These are phyloP conservation scores for Cladobotryum mycophilum DNA, from an alignment of 2,329 filamentous ascomycete species.

Conservation along the genomic window DNA sequence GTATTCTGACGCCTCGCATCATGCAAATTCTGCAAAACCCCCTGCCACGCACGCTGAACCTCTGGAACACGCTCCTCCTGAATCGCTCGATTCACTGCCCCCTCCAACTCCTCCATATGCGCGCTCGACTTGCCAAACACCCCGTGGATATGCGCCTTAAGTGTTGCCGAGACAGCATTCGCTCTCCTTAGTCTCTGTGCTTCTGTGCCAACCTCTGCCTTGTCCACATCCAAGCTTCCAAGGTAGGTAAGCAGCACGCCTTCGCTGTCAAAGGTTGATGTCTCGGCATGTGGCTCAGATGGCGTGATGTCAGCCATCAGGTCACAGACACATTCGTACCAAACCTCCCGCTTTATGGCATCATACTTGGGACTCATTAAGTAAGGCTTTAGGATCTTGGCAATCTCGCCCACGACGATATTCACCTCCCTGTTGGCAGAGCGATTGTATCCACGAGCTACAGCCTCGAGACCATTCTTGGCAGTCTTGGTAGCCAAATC, in stretches of 20 bases:
- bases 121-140: slow-evolving; percentile 31
- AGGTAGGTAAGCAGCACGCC: slow-evolving; percentile 34
- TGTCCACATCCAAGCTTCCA: slow-evolving; percentile 40
- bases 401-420: slow-evolving; percentile 34
- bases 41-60: slow-evolving; percentile 38
- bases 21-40: slow-evolving; percentile 26
- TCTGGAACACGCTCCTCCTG: slow-evolving; percentile 38
- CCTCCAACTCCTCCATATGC: slow-evolving; percentile 24
- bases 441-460: slow-evolving; percentile 44
- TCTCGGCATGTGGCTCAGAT: slow-evolving; percentile 15
- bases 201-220: slow-evolving; percentile 43
- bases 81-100: slow-evolving; percentile 29
- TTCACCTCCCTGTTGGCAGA: slow-evolving; percentile 30
- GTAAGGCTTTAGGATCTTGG: slow-evolving; percentile 35
- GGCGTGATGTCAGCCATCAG: slow-evolving; percentile 38
- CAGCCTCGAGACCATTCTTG: slow-evolving; percentile 44
- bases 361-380: slow-evolving; percentile 33
- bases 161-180: slow-evolving; percentile 38
- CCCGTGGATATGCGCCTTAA: slow-evolving; percentile 36
- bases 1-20: slow-evolving; percentile 4
- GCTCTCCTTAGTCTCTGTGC: slow-evolving; percentile 43
- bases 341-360: slow-evolving; percentile 41
- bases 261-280: slow-evolving; percentile 12
- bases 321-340: slow-evolving; percentile 45
- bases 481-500: slow-evolving; percentile 38